A percentile compares a stretch with the other conserved stretches of the same genome.
These are phyloP conservation scores for Geotrichum phurueaensis DNA, from an alignment of 1,139 yeast species.

Conservation along the genomic window DNA sequence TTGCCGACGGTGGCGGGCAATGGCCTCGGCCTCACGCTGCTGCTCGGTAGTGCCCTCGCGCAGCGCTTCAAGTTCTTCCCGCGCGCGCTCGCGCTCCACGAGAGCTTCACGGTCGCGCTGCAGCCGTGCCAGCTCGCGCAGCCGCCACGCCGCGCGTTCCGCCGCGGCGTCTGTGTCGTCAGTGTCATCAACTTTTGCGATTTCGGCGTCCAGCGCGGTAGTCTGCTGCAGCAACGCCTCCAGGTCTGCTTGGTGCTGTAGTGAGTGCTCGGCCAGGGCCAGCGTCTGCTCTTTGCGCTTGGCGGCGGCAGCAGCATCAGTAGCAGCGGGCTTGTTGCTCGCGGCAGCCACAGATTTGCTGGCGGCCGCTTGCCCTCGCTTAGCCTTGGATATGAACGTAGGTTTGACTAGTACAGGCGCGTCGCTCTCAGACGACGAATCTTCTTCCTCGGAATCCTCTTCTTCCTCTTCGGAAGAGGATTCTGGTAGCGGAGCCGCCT, in stretches of 20 bases:
- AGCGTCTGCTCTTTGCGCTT: slow-evolving; percentile 30
- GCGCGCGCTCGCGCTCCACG: slow-evolving; percentile 38
- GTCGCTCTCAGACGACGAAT: slow-evolving; percentile 10
- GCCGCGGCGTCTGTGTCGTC: slow-evolving; percentile 48
- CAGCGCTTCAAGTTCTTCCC: slow-evolving; percentile 38
- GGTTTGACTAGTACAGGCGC: slow-evolving; percentile 15
- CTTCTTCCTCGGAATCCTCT: slow-evolving; percentile 5
- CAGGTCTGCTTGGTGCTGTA: slow-evolving; percentile 25
- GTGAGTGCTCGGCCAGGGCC: slow-evolving; percentile 30
- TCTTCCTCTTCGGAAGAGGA: slow-evolving; percentile 7
- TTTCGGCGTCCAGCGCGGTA: slow-evolving; percentile 25
- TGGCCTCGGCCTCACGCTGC: slow-evolving; percentile 24
- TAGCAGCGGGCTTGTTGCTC: background rate
- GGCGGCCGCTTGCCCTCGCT: background rate
- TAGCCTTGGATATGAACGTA: slow-evolving; percentile 12
- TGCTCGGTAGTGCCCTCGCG: slow-evolving; percentile 32
- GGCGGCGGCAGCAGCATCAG: background rate
- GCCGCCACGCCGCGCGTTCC: slow-evolving; percentile 45
- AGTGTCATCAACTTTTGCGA: slow-evolving; percentile 46
- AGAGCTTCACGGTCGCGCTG: slow-evolving; percentile 41
- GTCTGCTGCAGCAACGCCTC: slow-evolving; percentile 4
- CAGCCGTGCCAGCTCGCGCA: slow-evolving; percentile 41
- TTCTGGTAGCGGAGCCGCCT: slow-evolving; percentile 8
- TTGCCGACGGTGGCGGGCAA: background rate
- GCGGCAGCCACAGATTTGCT: background rate